Conservation (phyloP, 73 alveolate species). For the Paramecium caudatum region DNA sequence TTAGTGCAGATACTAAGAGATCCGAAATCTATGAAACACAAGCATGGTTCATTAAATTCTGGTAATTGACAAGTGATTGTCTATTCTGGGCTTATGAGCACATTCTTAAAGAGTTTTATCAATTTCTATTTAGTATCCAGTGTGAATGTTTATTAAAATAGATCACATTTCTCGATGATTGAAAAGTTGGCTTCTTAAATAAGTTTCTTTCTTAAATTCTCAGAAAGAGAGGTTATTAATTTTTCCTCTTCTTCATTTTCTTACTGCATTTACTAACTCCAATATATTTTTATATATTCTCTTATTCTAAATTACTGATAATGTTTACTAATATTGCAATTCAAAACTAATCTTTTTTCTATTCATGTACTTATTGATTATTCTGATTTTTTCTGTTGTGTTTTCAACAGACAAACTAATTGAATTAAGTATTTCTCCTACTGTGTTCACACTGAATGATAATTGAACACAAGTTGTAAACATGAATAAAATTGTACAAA, state of each 20-base stretch:
- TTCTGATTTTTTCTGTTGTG: conserved; percentile 50
- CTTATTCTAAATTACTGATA: conserved; percentile 50
- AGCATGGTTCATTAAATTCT: not conserved
- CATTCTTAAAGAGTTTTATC: not conserved
- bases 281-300: conserved; percentile 52
- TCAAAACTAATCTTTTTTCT: conserved; percentile 18
- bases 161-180: conserved; percentile 29
- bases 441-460: conserved; percentile 60
- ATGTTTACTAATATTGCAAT: conserved; percentile 45
- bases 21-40: conserved; percentile 17
- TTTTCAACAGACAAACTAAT: conserved; percentile 35
- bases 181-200: conserved; percentile 3
- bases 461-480: conserved; percentile 25
- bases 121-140: conserved; percentile 17
- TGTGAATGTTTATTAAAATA: conserved; percentile 1
- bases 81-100: not conserved
- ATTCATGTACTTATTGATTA: conserved; percentile 51
- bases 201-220: conserved; percentile 35
- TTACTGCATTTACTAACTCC: conserved; percentile 48
- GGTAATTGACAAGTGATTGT: conserved; percentile 26
- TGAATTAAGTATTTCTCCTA: conserved; percentile 62
- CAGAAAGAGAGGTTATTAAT: conserved; percentile 18
- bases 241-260: conserved; percentile 41
- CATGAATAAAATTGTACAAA: conserved; percentile 28
- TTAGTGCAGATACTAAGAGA: conserved; percentile 20